A percentile compares a stretch with the other conserved stretches of the same genome.
phyloP scores from a whole-genome alignment of 306 rosid species.

The Corylus avellana region DNA sequence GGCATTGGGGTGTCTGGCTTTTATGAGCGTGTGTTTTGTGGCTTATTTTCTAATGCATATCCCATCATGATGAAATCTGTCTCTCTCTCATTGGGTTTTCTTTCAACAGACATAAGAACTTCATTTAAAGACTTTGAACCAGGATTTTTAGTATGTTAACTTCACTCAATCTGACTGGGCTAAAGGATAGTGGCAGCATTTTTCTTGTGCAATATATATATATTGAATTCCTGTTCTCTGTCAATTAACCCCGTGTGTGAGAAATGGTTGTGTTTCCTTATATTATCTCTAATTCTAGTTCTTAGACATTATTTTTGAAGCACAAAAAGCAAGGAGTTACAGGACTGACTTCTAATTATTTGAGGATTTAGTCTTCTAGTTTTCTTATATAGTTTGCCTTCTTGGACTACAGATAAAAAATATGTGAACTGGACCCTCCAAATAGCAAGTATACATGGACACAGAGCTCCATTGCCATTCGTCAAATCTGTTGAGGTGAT shows the following conservation, averaged over 20 bases:
- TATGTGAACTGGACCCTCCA: slow-evolving; percentile 94
- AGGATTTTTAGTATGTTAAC: neutral
- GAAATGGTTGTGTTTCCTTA: slow-evolving; percentile 9
- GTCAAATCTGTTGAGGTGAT: slow-evolving; percentile 86
- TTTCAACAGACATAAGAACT: neutral
- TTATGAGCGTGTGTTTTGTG: too few relatives aligned
- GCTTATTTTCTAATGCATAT: neutral
- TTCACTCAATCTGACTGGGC: neutral
- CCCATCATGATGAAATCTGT: neutral
- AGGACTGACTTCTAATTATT: slow-evolving; percentile 5
- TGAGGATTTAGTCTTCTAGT: slow-evolving; percentile 26
- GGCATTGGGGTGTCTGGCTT: neutral
- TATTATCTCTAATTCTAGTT: slow-evolving; percentile 14
- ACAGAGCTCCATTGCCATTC: slow-evolving; percentile 80
- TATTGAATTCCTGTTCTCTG: neutral
- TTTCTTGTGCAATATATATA: neutral
- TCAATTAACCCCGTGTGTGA: neutral
- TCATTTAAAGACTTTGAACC: neutral
- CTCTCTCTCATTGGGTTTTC: neutral
- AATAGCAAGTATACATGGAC: slow-evolving; percentile 74
- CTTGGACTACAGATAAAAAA: slow-evolving; percentile 69
- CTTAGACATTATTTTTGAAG: neutral
- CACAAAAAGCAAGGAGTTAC: slow-evolving; percentile 9
- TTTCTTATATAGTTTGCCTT: slow-evolving; percentile 31
- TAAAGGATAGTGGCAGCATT: neutral